Conservation (phyloP, 73 alveolate species). For the Urostyla sp. region DNA sequence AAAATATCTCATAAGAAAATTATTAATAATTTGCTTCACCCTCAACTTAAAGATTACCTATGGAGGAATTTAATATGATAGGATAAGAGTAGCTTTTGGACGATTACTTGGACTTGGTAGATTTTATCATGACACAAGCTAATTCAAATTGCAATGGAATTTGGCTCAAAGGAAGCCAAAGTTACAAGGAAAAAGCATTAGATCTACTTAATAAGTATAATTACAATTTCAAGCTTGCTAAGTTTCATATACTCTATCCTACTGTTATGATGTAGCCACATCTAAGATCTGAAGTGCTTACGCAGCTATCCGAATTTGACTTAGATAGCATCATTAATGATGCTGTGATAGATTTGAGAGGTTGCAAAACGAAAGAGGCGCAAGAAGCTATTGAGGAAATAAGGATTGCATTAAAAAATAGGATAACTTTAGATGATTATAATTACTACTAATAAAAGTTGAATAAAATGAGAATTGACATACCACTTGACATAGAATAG, state of each 20-base stretch:
- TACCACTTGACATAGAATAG: conserved; percentile 57
- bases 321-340: conserved; percentile 23
- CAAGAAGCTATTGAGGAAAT: conserved; percentile 23
- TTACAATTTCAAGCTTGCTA: conserved; percentile 61
- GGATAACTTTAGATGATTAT: conserved; percentile 53
- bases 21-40: background rate
- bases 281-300: conserved; percentile 28
- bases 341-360: conserved; percentile 59
- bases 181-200: conserved; percentile 56
- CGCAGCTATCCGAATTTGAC: conserved; percentile 11
- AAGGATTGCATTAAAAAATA: conserved; percentile 27
- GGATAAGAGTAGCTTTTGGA: background rate
- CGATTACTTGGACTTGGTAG: conserved; percentile 46
- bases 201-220: conserved; percentile 34
- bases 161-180: conserved; percentile 46
- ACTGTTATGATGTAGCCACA: conserved; percentile 45
- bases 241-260: conserved; percentile 64
- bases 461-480: conserved; percentile 43
- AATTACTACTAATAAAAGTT: conserved; percentile 17
- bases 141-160: conserved; percentile 15
- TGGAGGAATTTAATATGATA: background rate
- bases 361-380: conserved; percentile 56
- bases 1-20: background rate
- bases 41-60: background rate
- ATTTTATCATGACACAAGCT: conserved; percentile 56